phyloP scores from a whole-genome alignment of 2,329 filamentous ascomycete species.

The Cadophora sp. region DNA sequence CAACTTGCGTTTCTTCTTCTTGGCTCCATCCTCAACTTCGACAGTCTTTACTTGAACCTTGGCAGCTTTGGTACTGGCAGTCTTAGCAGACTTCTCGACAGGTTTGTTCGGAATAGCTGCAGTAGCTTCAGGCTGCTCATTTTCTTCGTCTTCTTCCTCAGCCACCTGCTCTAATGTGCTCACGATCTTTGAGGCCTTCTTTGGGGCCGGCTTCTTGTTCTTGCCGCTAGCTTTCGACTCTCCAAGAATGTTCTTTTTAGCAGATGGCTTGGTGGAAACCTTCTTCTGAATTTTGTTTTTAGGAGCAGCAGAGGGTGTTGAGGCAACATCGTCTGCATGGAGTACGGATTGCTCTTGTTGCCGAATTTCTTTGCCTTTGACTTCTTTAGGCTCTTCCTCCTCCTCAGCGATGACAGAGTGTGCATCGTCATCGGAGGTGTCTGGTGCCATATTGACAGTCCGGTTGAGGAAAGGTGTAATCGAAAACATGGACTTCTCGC shows the following conservation, averaged over 20 bases:
- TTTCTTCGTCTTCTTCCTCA: constrained; percentile 47
- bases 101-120: constrained; percentile 19
- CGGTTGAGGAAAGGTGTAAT: constrained; percentile 93
- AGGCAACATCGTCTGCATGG: constrained; percentile 1
- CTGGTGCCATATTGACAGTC: constrained; percentile 63
- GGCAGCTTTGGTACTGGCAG: constrained; percentile 20
- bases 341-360: not conserved
- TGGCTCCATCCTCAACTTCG: constrained; percentile 45
- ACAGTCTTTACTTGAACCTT: constrained; percentile 31
- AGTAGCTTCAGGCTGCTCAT: constrained; percentile 46
- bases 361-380: constrained; percentile 5
- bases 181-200: constrained; percentile 41
- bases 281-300: constrained; percentile 39
- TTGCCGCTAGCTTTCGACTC: constrained; percentile 48
- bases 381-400: constrained; percentile 18
- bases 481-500: constrained; percentile 91
- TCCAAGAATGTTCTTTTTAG: constrained; percentile 51
- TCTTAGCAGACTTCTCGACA: constrained; percentile 21
- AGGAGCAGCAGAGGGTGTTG: constrained; percentile 22
- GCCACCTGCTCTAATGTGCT: constrained; percentile 49
- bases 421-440: constrained; percentile 37
- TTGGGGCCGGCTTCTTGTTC: constrained; percentile 43
- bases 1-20: constrained; percentile 77
- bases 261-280: constrained; percentile 25
- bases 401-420: constrained; percentile 25